Evolutionary conservation across 495 filamentous ascomycete species (phyloP).

Genomic region (Hypoxylon intermedium): DNA sequence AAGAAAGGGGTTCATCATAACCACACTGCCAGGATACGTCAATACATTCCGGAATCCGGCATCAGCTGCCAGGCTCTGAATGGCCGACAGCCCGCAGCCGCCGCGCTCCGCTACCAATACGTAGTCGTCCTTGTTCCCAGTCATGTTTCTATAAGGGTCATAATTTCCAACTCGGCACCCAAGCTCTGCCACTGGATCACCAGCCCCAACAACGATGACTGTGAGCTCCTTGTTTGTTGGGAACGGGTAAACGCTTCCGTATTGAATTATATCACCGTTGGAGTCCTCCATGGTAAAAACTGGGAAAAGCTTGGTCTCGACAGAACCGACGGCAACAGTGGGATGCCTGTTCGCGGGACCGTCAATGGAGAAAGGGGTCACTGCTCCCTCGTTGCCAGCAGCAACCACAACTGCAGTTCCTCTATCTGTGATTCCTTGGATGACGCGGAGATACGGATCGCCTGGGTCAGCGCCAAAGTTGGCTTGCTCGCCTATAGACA

Average conservation of each 20-base stretch:
- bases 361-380: constrained; percentile 43
- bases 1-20: background rate
- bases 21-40: background rate
- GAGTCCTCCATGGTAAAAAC: background rate
- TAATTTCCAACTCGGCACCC: constrained; percentile 1
- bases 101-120: background rate
- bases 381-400: constrained; percentile 46
- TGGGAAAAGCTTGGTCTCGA: constrained; percentile 3
- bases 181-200: background rate
- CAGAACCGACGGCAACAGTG: constrained; percentile 2
- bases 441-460: constrained; percentile 8
- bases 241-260: background rate
- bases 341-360: background rate
- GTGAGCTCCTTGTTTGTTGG: background rate
- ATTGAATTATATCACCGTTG: background rate
- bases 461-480: background rate
- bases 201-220: background rate
- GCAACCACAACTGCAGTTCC: constrained; percentile 47
- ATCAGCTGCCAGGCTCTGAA: background rate
- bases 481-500: constrained; percentile 4
- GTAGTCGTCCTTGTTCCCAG: constrained; percentile 1
- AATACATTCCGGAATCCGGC: constrained; percentile 1
- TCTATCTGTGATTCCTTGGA: constrained; percentile 38
- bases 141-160: background rate
- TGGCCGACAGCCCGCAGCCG: background rate